Conservation (phyloP, 1,284 basidiomycete genomes). For the Moniliella sp. region DNA sequence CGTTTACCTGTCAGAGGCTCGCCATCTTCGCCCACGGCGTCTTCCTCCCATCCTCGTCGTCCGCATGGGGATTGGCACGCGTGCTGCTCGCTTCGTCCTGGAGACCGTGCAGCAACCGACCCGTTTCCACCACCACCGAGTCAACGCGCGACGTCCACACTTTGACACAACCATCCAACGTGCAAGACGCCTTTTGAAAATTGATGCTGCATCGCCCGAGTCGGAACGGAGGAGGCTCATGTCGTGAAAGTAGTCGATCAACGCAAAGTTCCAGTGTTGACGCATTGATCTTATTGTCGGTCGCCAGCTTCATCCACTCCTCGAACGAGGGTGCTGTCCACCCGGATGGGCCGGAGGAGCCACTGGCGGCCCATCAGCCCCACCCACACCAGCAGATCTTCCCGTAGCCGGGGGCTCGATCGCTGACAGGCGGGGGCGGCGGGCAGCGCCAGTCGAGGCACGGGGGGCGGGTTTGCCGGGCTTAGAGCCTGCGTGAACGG, state of each 20-base stretch:
- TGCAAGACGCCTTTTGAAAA: constrained; percentile 91
- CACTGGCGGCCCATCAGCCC: no score
- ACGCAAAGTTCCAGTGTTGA: constrained; percentile 94
- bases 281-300: constrained; percentile 97
- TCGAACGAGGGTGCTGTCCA: constrained; percentile 40
- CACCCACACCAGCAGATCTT: no score
- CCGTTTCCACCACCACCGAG: constrained; percentile 83
- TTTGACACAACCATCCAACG: constrained; percentile 94
- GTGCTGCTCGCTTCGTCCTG: constrained; percentile 46
- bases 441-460: no score
- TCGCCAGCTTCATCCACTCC: constrained; percentile 99
- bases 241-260: constrained; percentile 98
- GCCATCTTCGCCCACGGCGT: constrained; percentile 42
- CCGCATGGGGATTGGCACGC: no score
- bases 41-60: constrained; percentile 15
- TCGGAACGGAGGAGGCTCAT: constrained; percentile 62
- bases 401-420: no score
- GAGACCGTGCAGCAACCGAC: constrained; percentile 76
- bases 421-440: no score
- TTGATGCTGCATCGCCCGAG: constrained; percentile 47
- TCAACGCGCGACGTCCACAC: constrained; percentile 97
- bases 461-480: no score
- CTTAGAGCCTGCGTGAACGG: no score
- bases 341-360: no score
- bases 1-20: constrained; percentile 45